Evolutionary conservation across 148 eudicot genomes (phyloP), one percentile per base, ranked within the genome.

Genomic region (Polygonum aviculare): DNA sequence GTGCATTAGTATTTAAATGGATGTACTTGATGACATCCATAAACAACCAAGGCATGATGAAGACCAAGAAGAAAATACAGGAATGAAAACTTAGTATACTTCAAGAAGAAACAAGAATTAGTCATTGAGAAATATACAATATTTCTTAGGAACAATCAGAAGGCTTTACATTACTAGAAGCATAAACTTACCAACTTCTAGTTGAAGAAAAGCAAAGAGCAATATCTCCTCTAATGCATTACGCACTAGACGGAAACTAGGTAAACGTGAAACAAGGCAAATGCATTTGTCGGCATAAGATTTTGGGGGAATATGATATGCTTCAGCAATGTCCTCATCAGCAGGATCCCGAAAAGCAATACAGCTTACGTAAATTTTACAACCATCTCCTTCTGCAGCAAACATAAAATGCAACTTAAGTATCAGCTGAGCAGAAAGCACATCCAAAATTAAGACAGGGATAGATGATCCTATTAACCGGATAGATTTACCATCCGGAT

Each of bases 241-340:
- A 40, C 97, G 90, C 55, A 95, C 92, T 77, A 85, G 86, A 60
- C 80, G 78, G 76, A 95, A 95, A 79, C 94, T 84, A 36, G 99
- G 97, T 48, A 85, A 83, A 55, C 92, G 97, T 63, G 99, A 95
- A 72, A 95, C 99, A 73, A 95, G 84, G 82, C 99, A 95, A 69
- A 95, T 90, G 81, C 97, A 95, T 84, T 95, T 95, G 85, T 95
- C 99, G 8, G 99, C 99, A 87, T 83, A 89, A 41, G 94, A 88
- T 80, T 89, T 89, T 62, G 83, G 79, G 2, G 96, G 89, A 48
- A 95, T 90, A 52, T 81, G 85, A 87, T 95, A 88, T 67, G 99
- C 97, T 81, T 95, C 93, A 73, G 84, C 87, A 78, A 95, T 87
- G 84, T 95, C 99, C 77, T 85, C 93, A 77, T 96, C 93, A 71